These are phyloP conservation scores for Podaxis mareebaensis DNA, from an alignment of 768 basidiomycete genomes.

Conservation along the genomic window DNA sequence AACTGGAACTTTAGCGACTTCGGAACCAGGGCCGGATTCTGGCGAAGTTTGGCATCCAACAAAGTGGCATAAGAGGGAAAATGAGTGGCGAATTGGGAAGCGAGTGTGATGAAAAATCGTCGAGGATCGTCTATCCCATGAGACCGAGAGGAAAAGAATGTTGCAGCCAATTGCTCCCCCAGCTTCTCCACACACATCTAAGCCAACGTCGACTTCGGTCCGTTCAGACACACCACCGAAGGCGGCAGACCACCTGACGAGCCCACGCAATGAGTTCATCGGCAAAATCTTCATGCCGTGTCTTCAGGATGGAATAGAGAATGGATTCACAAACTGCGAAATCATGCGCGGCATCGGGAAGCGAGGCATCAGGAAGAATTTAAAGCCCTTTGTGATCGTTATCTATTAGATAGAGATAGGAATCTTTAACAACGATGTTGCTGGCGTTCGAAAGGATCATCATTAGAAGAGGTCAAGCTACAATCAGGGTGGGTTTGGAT, in stretches of 20 bases:
- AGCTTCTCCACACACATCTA: no score
- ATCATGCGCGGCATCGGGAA: neutral
- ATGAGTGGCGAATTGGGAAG: constrained; percentile 2
- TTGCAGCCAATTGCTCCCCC: neutral
- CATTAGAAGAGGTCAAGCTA: neutral
- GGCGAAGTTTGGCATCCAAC: no score
- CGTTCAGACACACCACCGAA: no score
- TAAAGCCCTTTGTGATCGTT: neutral
- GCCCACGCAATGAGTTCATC: no score
- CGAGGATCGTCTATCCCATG: neutral
- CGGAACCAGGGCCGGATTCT: neutral
- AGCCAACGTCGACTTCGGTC: no score
- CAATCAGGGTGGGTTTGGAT: neutral
- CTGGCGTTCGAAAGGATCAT: neutral
- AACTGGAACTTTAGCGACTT: neutral
- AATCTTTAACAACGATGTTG: neutral
- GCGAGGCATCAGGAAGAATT: neutral
- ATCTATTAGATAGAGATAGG: no score
- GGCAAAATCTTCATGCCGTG: no score
- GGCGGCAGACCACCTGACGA: no score
- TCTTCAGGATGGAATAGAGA: neutral
- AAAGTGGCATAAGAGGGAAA: neutral
- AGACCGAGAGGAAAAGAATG: neutral
- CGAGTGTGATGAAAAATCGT: constrained; percentile 1
- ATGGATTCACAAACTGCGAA: neutral